Percentiles rank a stretch among this genome's conserved stretches.
Evolutionary conservation across 805 yeast species (phyloP).

Genomic region (Hanseniaspora jakobsenii): DNA sequence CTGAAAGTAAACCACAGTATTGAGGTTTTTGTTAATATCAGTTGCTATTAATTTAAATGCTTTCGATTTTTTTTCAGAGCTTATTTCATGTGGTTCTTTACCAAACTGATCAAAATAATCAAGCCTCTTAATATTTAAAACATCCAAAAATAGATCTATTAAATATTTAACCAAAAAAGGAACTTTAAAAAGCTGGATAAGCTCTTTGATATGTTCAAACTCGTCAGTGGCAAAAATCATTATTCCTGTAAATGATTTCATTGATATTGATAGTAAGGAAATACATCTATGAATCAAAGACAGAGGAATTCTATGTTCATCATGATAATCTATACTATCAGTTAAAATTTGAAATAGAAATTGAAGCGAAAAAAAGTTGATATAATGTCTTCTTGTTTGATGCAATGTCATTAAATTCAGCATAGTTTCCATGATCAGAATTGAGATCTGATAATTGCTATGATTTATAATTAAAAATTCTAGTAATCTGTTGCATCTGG

Average conservation of each 20-base stretch:
- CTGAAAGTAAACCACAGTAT: constrained; percentile 48
- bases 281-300: constrained; percentile 52
- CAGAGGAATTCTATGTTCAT: not conserved
- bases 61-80: constrained; percentile 13
- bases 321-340: constrained; percentile 1
- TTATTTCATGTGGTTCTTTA: no score
- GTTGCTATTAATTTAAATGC: constrained; percentile 21
- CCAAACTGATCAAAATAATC: constrained; percentile 30
- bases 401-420: constrained; percentile 24
- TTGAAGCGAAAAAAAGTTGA: constrained; percentile 44
- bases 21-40: constrained; percentile 33
- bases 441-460: constrained; percentile 22
- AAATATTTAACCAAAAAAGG: constrained; percentile 47
- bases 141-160: constrained; percentile 59
- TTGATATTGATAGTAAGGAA: constrained; percentile 43
- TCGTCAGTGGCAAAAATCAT: constrained; percentile 48
- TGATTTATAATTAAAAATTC: constrained; percentile 24
- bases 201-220: constrained; percentile 42
- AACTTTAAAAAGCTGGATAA: constrained; percentile 55
- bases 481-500: constrained; percentile 38
- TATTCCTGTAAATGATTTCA: constrained; percentile 70
- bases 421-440: constrained; percentile 24
- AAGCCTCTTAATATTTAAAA: constrained; percentile 47
- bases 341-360: constrained; percentile 19
- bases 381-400: constrained; percentile 25